Base-by-base conservation (phyloP, 2,329 filamentous ascomycete species). In the Aureobasidium leucospermi region DNA sequence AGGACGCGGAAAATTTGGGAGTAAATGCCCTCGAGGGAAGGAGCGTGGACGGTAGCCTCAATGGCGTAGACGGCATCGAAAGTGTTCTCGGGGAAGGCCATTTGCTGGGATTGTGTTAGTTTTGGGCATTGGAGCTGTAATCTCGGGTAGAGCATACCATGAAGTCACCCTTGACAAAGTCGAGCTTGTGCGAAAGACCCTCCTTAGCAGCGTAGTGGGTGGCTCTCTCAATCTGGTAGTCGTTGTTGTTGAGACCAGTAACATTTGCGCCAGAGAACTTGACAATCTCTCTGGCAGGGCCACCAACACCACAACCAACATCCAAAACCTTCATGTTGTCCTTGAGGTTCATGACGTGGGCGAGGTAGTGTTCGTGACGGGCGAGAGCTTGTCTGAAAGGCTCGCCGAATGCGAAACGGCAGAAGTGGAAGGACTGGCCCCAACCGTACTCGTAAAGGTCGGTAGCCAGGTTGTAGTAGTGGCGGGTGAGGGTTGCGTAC, bases 41-140 rank as follows among this genome's bases (percentile, higher is more conserved):
- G 94, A 0, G 94, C 94, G 73, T 99, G 94, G 53, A 95, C 89
- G 3, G 94, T 99, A 3, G 94, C 94, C 77, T 99, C 94, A 67
- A 99, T 97, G 58, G 92, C 93, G 72, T 97, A 97, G 57, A 96
- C 90, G 60, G 90, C 91, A 68, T 97, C 94, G 75, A 97, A 97
- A 19, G 80, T 84, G 80, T 95, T 90, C 70, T 94, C 89, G 48
- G 89, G 86, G 79, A 97, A 97, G 23, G 86, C 86, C 90, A 97
- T 96, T 85, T 96, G 90, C 86, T 88, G 58, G 28, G 3, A 15
- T 11, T 53, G 43, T 61, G 58, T 48, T 48, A 58, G 45, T 10
- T 29, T 51, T 47, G 66, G 36, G 62, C 63, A 41, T 38, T 3
- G 36, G 8, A 13, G 16, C 15, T 39, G 13, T 8, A 45, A 10